These are phyloP conservation scores for Westerdykella ornata DNA, from an alignment of 2,329 filamentous ascomycete genomes.

Conservation along the genomic window DNA sequence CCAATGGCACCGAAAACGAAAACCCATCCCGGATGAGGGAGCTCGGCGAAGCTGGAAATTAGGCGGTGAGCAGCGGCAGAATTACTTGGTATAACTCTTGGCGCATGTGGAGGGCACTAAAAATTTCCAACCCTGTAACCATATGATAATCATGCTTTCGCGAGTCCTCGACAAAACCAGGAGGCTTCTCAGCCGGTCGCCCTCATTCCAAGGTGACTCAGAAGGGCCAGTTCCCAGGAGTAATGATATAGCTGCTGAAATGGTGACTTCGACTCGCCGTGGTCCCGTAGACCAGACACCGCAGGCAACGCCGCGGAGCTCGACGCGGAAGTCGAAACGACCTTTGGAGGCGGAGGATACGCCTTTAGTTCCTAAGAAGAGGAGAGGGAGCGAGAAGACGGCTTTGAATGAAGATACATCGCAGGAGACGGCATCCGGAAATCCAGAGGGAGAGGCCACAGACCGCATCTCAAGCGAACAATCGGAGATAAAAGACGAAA, in stretches of 20 bases:
- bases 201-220: constrained; percentile 21
- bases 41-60: constrained; percentile 6
- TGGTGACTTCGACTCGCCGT: constrained; percentile 31
- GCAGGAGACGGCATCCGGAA: neutral
- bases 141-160: constrained; percentile 25
- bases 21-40: too few relatives aligned
- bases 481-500: neutral
- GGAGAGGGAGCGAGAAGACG: constrained; percentile 15
- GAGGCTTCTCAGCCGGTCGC: constrained; percentile 26
- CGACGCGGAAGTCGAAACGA: constrained; percentile 24
- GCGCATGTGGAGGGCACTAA: constrained; percentile 13
- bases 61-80: constrained; percentile 10
- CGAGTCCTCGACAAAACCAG: constrained; percentile 26
- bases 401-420: neutral
- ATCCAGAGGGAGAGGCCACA: neutral
- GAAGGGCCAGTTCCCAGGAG: constrained; percentile 10
- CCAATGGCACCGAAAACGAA: neutral
- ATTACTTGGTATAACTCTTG: constrained; percentile 14
- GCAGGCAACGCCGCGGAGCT: constrained; percentile 19
- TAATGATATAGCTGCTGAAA: constrained; percentile 13
- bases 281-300: constrained; percentile 23
- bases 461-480: neutral
- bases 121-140: constrained; percentile 13
- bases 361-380: constrained; percentile 24
- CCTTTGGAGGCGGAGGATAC: constrained; percentile 26